Conservation (phyloP, 768 basidiomycete species). For the Lyophyllum decastes region DNA sequence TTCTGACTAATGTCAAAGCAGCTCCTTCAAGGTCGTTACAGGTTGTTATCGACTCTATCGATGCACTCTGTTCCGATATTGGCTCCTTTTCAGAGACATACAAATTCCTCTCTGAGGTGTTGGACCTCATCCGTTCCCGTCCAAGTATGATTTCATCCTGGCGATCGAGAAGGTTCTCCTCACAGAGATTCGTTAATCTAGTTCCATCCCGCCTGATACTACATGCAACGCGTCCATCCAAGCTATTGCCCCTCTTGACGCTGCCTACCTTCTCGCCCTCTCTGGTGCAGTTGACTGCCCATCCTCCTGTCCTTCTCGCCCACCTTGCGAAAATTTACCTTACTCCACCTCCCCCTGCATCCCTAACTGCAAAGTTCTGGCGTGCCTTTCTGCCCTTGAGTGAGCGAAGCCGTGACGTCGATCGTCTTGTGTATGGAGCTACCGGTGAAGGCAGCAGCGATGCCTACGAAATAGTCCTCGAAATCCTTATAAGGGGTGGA, state of each 20-base stretch:
- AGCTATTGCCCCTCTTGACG: conserved; percentile 54
- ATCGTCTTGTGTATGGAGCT: conserved; percentile 59
- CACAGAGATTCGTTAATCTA: conserved; percentile 18
- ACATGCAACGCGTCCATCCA: conserved; percentile 51
- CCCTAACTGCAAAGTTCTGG: conserved; percentile 77
- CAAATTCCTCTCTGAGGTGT: conserved; percentile 49
- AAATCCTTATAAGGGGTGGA: conserved; percentile 53
- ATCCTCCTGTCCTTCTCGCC: conserved; percentile 68
- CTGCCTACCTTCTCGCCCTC: conserved; percentile 67
- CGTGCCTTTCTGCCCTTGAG: conserved; percentile 70
- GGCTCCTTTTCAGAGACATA: conserved; percentile 55
- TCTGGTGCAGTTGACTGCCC: conserved; percentile 63
- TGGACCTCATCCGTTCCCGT: conserved; percentile 44
- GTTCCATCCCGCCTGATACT: conserved; percentile 61
- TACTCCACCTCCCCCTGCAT: conserved; percentile 66
- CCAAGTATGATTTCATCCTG: conserved; percentile 41
- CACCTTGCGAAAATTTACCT: conserved; percentile 74
- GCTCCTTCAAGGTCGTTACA: conserved; percentile 50
- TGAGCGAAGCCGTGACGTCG: conserved; percentile 59
- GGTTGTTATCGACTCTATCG: conserved; percentile 73
- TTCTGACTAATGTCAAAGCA: conserved; percentile 20
- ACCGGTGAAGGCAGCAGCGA: conserved; percentile 51
- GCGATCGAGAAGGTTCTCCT: conserved; percentile 2
- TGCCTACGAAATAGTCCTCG: conserved; percentile 56
- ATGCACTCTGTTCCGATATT: conserved; percentile 62